Conservation (phyloP, 2,329 filamentous ascomycete species). For the Fusarium nanum region DNA sequence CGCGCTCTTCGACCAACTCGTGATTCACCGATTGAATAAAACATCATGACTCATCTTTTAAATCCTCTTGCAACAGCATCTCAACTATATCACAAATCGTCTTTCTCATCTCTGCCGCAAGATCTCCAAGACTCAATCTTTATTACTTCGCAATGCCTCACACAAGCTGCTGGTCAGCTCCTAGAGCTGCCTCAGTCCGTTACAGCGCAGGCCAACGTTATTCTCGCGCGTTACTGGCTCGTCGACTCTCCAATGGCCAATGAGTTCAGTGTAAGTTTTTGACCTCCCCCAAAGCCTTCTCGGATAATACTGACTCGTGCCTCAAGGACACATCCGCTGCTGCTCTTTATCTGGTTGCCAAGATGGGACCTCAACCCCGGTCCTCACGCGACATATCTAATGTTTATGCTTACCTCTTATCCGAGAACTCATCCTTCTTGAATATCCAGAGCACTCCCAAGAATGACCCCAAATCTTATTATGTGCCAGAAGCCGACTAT, state of each 20-base stretch:
- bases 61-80: slow-evolving; percentile 79
- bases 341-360: slow-evolving; percentile 82
- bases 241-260: slow-evolving; percentile 64
- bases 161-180: slow-evolving; percentile 82
- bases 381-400: slow-evolving; percentile 85
- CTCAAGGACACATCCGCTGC: slow-evolving; percentile 82
- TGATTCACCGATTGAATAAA: not conserved
- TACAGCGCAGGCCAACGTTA: slow-evolving; percentile 85
- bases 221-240: slow-evolving; percentile 85
- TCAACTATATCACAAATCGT: slow-evolving; percentile 70
- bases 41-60: slow-evolving; percentile 68
- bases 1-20: not conserved
- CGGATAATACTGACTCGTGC: slow-evolving; percentile 12
- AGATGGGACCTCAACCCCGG: slow-evolving; percentile 81
- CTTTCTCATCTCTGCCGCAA: slow-evolving; percentile 69
- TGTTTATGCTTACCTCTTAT: slow-evolving; percentile 84
- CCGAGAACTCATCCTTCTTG: slow-evolving; percentile 67
- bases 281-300: not conserved
- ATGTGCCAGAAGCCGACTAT: slow-evolving; percentile 80
- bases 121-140: slow-evolving; percentile 79
- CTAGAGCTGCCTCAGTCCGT: slow-evolving; percentile 87
- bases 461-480: slow-evolving; percentile 67
- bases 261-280: slow-evolving; percentile 65
- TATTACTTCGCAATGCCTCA: slow-evolving; percentile 77
- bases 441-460: slow-evolving; percentile 51